phyloP scores from a whole-genome alignment of 1,284 basidiomycete genomes.

The Cutaneotrichosporon spelunceum region DNA sequence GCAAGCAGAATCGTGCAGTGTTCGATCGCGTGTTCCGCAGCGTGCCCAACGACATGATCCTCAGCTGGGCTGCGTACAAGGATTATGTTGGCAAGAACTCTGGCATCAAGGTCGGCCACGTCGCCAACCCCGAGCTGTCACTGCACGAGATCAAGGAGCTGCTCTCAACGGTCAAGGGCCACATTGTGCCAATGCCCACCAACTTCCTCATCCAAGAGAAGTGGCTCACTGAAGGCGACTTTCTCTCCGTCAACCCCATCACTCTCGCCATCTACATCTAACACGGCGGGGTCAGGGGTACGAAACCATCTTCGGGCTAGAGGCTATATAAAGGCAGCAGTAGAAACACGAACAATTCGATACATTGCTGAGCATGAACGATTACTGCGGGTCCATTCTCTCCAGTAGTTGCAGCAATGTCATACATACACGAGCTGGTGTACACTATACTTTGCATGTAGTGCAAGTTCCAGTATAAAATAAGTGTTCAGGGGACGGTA shows the following conservation, averaged over 20 bases:
- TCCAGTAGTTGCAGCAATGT: background rate
- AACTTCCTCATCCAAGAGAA: constrained; percentile 44
- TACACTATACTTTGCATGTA: constrained; percentile 5
- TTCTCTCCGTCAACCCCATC: constrained; percentile 41
- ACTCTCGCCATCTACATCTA: constrained; percentile 46
- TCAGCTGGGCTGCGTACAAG: constrained; percentile 72
- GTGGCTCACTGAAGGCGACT: constrained; percentile 42
- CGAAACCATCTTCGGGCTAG: background rate
- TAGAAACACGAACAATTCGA: background rate
- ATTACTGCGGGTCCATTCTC: background rate
- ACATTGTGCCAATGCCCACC: constrained; percentile 55
- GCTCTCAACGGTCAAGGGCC: constrained; percentile 61
- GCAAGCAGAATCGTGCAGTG: constrained; percentile 72
- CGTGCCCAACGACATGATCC: constrained; percentile 73
- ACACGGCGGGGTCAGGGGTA: background rate
- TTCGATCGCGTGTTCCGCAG: constrained; percentile 53
- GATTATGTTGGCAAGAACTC: constrained; percentile 54
- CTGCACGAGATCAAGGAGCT: constrained; percentile 69
- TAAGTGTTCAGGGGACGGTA: background rate
- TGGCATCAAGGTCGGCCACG: constrained; percentile 65
- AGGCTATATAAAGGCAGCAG: background rate
- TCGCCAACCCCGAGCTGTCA: constrained; percentile 62
- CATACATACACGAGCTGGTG: background rate
- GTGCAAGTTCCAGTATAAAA: background rate
- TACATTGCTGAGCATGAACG: background rate